Percentiles rank a stretch among this genome's conserved stretches.
These are phyloP conservation scores for Begonia fuchsioides DNA, from an alignment of 306 rosid genomes.

Conservation along the genomic window DNA sequence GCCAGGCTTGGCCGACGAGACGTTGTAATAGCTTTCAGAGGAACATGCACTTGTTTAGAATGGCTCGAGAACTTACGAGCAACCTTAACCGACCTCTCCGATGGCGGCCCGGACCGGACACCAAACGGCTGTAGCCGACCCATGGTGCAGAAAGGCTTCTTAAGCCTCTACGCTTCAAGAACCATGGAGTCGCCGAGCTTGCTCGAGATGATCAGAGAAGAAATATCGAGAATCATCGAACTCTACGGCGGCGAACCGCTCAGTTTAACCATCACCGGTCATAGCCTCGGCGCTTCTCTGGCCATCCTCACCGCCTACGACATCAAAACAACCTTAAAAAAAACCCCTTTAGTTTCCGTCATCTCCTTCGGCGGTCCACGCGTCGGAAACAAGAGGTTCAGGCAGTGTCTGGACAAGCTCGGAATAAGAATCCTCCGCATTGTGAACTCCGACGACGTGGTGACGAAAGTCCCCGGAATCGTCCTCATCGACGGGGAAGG, in stretches of 20 bases:
- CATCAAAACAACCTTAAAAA: slow-evolving; percentile 15
- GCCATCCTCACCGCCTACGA: slow-evolving; percentile 34
- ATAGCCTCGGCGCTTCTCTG: slow-evolving; percentile 55
- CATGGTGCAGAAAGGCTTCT: slow-evolving; percentile 52
- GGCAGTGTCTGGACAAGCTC: slow-evolving; percentile 21
- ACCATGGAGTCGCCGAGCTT: slow-evolving; percentile 11
- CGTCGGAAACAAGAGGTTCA: slow-evolving; percentile 45
- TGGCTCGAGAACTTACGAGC: slow-evolving; percentile 58
- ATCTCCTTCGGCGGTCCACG: slow-evolving; percentile 75
- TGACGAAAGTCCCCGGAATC: slow-evolving; percentile 54
- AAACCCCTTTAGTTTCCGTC: slow-evolving; percentile 40
- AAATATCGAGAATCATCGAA: slow-evolving; percentile 21
- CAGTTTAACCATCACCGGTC: slow-evolving; percentile 56
- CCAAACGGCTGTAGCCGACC: slow-evolving; percentile 3
- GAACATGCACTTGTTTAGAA: slow-evolving; percentile 48
- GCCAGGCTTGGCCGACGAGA: slow-evolving; percentile 50
- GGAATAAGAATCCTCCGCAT: slow-evolving; percentile 46
- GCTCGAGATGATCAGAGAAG: slow-evolving; percentile 27
- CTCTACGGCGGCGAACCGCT: slow-evolving; percentile 22
- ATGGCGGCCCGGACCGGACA: neutral
- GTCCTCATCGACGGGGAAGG: no score
- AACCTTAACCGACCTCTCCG: slow-evolving; percentile 21
- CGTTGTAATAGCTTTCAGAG: slow-evolving; percentile 37
- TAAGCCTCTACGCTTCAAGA: slow-evolving; percentile 35
- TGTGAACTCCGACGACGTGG: slow-evolving; percentile 50